A percentile compares a stretch with the other conserved stretches of the same genome.
Conservation (phyloP, 2,329 filamentous ascomycete genomes). For the Alternaria ventricosa region DNA sequence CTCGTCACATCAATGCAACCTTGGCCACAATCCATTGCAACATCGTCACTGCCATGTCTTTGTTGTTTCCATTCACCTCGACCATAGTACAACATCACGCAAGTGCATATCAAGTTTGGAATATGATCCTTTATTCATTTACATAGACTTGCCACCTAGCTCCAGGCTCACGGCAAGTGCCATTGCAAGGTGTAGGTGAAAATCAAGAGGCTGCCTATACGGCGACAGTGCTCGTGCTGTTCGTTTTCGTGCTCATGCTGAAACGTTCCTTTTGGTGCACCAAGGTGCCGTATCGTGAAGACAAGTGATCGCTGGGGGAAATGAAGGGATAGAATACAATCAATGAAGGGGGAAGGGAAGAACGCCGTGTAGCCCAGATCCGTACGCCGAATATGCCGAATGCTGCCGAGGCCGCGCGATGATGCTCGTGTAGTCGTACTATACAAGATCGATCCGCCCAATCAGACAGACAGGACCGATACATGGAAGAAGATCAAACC, state of each 20-base stretch:
- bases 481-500: slow-evolving; percentile 32
- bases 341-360: slow-evolving; percentile 14
- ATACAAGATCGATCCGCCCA: slow-evolving; percentile 42
- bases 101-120: not conserved
- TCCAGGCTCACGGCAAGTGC: slow-evolving; percentile 20
- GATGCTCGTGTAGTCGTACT: slow-evolving; percentile 45
- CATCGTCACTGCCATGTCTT: not conserved
- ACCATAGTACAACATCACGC: not conserved
- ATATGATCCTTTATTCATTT: slow-evolving; percentile 2
- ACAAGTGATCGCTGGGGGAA: slow-evolving; percentile 9
- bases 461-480: slow-evolving; percentile 31
- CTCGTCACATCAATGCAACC: not conserved
- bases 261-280: slow-evolving; percentile 27
- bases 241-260: slow-evolving; percentile 14
- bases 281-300: slow-evolving; percentile 18
- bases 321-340: slow-evolving; percentile 11
- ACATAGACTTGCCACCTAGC: slow-evolving; percentile 13
- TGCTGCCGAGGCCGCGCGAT: slow-evolving; percentile 39
- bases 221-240: slow-evolving; percentile 9
- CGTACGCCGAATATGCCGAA: slow-evolving; percentile 42
- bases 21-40: not conserved
- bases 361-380: slow-evolving; percentile 17
- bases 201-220: not conserved
- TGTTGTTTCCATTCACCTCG: not conserved
- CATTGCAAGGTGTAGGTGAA: not conserved